phyloP scores from a whole-genome alignment of 257 asterid genomes.

The Perilla frutescens region DNA sequence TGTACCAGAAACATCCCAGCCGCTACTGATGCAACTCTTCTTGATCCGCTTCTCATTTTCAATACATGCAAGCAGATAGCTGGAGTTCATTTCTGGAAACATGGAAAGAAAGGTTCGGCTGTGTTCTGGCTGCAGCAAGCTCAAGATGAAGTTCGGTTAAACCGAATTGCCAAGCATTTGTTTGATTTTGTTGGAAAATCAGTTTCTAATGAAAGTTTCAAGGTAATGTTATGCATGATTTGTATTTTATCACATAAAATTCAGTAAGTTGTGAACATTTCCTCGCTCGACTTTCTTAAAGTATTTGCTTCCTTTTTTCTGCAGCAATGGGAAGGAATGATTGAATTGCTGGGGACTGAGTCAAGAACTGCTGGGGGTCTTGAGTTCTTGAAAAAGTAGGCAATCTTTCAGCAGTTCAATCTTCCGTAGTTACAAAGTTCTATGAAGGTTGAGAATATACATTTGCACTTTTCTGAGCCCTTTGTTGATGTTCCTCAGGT shows the following conservation, averaged over 20 bases:
- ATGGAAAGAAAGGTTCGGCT: conserved; percentile 91
- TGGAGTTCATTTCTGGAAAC: conserved; percentile 94
- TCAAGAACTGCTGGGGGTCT: conserved; percentile 85
- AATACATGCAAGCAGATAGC: conserved; percentile 60
- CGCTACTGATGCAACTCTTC: conserved; percentile 18
- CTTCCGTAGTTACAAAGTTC: neutral
- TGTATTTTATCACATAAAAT: conserved; percentile 1
- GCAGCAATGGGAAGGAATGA: conserved; percentile 99
- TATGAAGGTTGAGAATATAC: neutral
- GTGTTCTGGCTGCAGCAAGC: conserved; percentile 99
- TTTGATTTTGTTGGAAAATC: conserved; percentile 94
- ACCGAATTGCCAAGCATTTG: conserved; percentile 80
- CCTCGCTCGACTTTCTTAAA: neutral
- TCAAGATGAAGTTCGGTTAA: conserved; percentile 79
- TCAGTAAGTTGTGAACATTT: conserved; percentile 1
- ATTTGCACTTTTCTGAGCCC: conserved; percentile 19
- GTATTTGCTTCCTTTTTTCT: conserved; percentile 24
- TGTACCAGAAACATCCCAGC: conserved; percentile 23
- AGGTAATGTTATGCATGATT: conserved; percentile 51
- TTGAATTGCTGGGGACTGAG: conserved; percentile 81
- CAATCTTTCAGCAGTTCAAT: conserved; percentile 15
- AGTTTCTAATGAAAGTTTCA: conserved; percentile 80
- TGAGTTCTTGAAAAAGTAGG: conserved; percentile 84
- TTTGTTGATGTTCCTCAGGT: conserved; percentile 58
- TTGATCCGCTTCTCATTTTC: conserved; percentile 15